Evolutionary conservation across 805 yeast species (phyloP).

Genomic region (Metschnikowia peoriensis): DNA sequence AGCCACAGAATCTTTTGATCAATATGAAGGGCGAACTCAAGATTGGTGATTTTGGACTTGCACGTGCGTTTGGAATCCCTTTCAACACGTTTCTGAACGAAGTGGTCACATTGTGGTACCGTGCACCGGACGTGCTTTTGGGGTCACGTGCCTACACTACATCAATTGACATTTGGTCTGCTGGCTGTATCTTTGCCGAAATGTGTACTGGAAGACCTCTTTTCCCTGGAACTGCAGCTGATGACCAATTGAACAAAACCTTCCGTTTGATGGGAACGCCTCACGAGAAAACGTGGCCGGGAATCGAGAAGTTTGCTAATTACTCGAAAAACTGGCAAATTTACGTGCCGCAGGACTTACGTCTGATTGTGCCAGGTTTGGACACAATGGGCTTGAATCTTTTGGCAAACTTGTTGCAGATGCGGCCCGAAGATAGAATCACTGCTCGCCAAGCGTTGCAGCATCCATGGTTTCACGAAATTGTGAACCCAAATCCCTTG

Average conservation of each 20-base stretch:
- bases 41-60: conserved; percentile 94
- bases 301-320: conserved; percentile 86
- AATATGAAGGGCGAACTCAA: conserved; percentile 88
- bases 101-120: conserved; percentile 96
- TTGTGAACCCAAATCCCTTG: conserved; percentile 42
- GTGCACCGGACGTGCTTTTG: conserved; percentile 94
- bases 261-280: conserved; percentile 97
- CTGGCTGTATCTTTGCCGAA: conserved; percentile 97
- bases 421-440: conserved; percentile 60
- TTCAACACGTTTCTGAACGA: conserved; percentile 96
- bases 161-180: conserved; percentile 97
- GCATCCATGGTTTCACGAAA: conserved; percentile 83
- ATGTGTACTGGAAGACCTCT: conserved; percentile 98
- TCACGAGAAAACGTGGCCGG: conserved; percentile 95
- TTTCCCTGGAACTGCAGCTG: conserved; percentile 95
- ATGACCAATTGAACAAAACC: conserved; percentile 89
- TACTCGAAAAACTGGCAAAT: conserved; percentile 81
- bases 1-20: conserved; percentile 92
- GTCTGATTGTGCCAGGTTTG: conserved; percentile 62
- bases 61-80: conserved; percentile 97
- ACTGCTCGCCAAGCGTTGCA: conserved; percentile 61
- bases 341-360: conserved; percentile 84
- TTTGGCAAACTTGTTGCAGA: conserved; percentile 55
- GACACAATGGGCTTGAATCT: conserved; percentile 70
- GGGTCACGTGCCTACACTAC: conserved; percentile 96